Percentiles rank a stretch among this genome's conserved stretches.
Conservation (phyloP, 495 filamentous ascomycete species). For the Aspergillus campestris region DNA sequence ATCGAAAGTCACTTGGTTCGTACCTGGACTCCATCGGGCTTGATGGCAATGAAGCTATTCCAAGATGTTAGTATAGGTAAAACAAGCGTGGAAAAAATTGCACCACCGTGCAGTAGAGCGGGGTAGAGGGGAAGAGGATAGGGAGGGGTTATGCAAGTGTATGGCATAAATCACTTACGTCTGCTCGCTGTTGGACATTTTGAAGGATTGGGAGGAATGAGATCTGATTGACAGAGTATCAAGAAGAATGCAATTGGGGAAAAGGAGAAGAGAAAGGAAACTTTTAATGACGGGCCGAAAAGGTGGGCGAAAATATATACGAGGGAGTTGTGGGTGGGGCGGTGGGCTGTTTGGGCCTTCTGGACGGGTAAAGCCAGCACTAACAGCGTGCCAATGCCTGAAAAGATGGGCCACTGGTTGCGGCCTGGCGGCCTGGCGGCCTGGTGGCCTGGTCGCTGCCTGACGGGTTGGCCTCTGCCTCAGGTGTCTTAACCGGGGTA, state of each 20-base stretch:
- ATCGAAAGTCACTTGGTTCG: constrained; percentile 12
- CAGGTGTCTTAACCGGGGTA: constrained; percentile 20
- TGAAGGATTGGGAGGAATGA: constrained; percentile 35
- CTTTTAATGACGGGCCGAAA: constrained; percentile 4
- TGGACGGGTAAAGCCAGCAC: constrained; percentile 3
- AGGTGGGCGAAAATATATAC: constrained; percentile 25
- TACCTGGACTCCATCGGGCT: constrained; percentile 99
- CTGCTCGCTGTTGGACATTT: constrained; percentile 76
- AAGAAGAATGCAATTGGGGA: constrained; percentile 22
- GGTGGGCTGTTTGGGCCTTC: constrained; percentile 12
- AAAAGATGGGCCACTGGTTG: not conserved
- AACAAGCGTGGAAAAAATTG: constrained; percentile 10
- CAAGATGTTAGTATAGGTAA: constrained; percentile 40
- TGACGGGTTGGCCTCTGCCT: constrained; percentile 10
- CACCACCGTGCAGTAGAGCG: constrained; percentile 6
- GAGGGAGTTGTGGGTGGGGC: constrained; percentile 20
- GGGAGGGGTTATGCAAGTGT: constrained; percentile 3
- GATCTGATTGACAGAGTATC: constrained; percentile 17
- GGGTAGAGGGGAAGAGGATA: constrained; percentile 20
- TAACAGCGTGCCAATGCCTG: constrained; percentile 4
- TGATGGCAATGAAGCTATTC: constrained; percentile 93
- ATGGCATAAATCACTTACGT: constrained; percentile 57
- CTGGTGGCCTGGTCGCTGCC: constrained; percentile 6
- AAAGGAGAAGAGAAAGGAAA: constrained; percentile 15
- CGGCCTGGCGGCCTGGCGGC: constrained; percentile 11